A percentile compares a stretch with the other conserved stretches of the same genome.
phyloP scores from a whole-genome alignment of 1,284 basidiomycete genomes.

The Dichomitus squalens region DNA sequence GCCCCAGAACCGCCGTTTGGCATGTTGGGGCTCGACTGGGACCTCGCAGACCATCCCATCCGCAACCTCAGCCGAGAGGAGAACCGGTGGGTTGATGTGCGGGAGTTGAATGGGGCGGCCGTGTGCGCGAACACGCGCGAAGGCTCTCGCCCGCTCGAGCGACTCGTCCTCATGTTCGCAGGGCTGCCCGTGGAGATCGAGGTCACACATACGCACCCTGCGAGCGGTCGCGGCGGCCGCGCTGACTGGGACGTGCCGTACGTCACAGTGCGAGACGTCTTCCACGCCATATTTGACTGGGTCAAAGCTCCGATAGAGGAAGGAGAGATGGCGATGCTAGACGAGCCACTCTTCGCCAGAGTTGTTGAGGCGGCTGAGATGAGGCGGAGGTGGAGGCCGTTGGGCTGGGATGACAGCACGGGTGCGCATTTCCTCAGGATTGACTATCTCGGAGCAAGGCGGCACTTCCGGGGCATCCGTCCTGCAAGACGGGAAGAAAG shows the following conservation, averaged over 20 bases:
- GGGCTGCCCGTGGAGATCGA: conserved; percentile 2
- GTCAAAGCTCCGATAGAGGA: conserved; percentile 7
- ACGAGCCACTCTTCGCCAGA: not conserved
- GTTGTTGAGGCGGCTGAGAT: not conserved
- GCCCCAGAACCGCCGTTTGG: not conserved
- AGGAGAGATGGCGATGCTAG: not conserved
- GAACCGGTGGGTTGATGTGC: not conserved
- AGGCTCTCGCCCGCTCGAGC: not conserved
- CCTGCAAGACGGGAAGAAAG: not conserved
- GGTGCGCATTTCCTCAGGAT: conserved; percentile 10
- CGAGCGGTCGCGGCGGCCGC: not conserved
- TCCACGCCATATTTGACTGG: conserved; percentile 7
- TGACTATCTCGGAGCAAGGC: conserved; percentile 9
- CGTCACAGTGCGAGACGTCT: conserved; percentile 18
- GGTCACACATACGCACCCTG: not conserved
- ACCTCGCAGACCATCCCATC: not conserved
- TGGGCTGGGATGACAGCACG: not conserved
- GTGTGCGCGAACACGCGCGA: not conserved
- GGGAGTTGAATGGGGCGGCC: not conserved
- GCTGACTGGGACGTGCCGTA: not conserved
- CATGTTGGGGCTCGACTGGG: not conserved
- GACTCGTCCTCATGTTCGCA: conserved; percentile 10
- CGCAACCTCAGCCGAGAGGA: not conserved
- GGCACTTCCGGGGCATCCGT: conserved; percentile 7
- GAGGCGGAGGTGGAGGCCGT: not conserved